Percentiles rank a stretch among this genome's conserved stretches.
phyloP scores from a whole-genome alignment of 306 rosid species.

The Quercus parvula region DNA sequence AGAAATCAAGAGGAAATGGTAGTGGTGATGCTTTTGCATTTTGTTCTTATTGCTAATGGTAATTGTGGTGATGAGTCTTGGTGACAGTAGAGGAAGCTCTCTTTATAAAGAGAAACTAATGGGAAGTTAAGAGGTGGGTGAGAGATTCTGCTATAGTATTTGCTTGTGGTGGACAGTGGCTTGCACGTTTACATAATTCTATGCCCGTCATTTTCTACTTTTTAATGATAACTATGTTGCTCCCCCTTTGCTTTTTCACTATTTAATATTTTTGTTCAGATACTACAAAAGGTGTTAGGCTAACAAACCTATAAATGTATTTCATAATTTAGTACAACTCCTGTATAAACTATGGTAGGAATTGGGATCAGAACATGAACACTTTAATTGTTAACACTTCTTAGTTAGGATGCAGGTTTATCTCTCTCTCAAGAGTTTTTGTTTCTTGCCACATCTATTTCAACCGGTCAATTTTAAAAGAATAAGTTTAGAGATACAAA shows the following conservation, averaged over 20 bases:
- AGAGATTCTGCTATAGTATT: conserved; percentile 7
- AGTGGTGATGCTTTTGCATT: conserved; percentile 19
- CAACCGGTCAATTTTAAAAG: neutral
- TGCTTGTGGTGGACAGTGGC: conserved; percentile 16
- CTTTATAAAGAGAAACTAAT: conserved; percentile 10
- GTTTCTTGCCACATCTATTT: neutral
- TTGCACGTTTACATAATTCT: conserved; percentile 28
- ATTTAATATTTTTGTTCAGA: neutral
- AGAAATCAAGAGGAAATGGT: conserved; percentile 9
- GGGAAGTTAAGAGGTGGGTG: conserved; percentile 7
- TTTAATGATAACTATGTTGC: conserved; percentile 17
- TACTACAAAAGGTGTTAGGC: neutral
- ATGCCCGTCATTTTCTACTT: conserved; percentile 19
- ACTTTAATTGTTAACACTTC: too few relatives aligned
- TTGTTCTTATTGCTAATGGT: neutral
- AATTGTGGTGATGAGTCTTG: neutral
- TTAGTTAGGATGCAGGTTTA: too few relatives aligned
- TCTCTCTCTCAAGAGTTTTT: neutral
- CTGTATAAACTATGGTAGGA: neutral
- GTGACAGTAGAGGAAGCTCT: conserved; percentile 1
- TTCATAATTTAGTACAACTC: neutral
- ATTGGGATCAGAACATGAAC: conserved; percentile 3
- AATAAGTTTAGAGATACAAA: too few relatives aligned
- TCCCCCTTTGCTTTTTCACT: neutral
- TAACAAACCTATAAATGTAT: neutral